Percentiles rank a stretch among this genome's conserved stretches.
Evolutionary conservation across 345 rosid genomes (phyloP).

Genomic region (Abelmoschus esculentus): DNA sequence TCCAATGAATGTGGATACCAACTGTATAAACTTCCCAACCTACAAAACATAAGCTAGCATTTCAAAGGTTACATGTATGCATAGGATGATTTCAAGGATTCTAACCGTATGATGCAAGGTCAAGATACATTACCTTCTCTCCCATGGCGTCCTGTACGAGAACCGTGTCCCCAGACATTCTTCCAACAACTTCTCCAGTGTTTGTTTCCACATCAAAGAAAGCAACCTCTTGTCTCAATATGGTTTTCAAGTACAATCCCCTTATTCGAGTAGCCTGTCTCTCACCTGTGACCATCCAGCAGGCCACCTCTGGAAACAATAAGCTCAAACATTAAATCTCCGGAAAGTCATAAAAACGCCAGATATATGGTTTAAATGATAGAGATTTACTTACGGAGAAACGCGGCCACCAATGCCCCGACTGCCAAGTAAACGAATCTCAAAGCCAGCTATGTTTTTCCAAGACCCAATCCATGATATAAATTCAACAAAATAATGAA

Average conservation of each 20-base stretch:
- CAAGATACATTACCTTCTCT: constrained; percentile 42
- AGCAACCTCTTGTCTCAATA: constrained; percentile 57
- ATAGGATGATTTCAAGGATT: neutral
- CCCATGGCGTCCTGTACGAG: constrained; percentile 76
- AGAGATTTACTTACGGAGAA: constrained; percentile 46
- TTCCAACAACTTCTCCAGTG: constrained; percentile 58
- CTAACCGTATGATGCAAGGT: too few species aligned
- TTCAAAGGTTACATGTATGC: neutral
- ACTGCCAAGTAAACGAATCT: constrained; percentile 54
- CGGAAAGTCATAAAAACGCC: neutral
- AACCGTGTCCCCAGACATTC: constrained; percentile 65
- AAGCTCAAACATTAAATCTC: neutral
- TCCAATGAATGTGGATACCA: constrained; percentile 45
- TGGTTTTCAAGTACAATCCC: constrained; percentile 43
- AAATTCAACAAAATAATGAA: neutral
- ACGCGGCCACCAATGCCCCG: constrained; percentile 43
- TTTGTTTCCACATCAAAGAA: constrained; percentile 63
- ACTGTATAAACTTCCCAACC: constrained; percentile 64
- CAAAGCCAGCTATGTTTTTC: constrained; percentile 37
- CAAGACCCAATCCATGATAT: neutral
- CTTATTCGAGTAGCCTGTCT: constrained; percentile 61
- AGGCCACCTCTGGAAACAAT: constrained; percentile 46
- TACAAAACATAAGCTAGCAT: constrained; percentile 9
- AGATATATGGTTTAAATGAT: neutral
- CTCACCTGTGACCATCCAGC: constrained; percentile 75